Base-by-base conservation (phyloP, 2,329 filamentous ascomycete genomes). In the Phyllosticta citrichinensis region DNA sequence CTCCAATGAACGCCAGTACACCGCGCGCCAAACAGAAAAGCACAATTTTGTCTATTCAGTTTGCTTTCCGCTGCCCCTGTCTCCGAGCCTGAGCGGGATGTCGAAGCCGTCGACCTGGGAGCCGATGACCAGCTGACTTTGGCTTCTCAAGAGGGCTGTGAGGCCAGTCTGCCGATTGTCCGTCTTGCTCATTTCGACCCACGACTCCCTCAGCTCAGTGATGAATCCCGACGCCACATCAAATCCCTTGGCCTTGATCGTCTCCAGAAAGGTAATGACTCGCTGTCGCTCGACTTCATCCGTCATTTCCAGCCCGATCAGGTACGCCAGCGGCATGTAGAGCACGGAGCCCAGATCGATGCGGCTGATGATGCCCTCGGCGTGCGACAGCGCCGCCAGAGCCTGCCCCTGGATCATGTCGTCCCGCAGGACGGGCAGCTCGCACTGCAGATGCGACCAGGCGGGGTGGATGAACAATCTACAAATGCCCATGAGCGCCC, bases 331-430 rank as follows among this genome's bases (percentile, higher is more conserved):
- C 54, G 59, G 54, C 50, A 57, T 57, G 27, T 57, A 61, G 19
- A 61, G 50, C 20, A 61, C 33, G 2, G 59, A 47, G 22, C 56
- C 59, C 27, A 61, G 27, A 17, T 61, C 54, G 59, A 61, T 30
- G 10, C 54, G 19, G 55, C 59, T 61, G 53, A 61, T 50, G 27
- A 51, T 51, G 10, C 59, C 50, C 22, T 61, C 59, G 19, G 54
- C 59, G 17, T 61, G 56, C 30, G 56, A 50, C 3, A 61, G 50
- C 54, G 59, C 59, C 4, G 59, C 55, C 19, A 57, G 56, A 19
- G 59, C 59, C 27, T 61, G 59, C n/a, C 56, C 56, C 12, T 55
- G 59, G n/a, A 61, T 57, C 59, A 61, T 57, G 40, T 57, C 55
- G 22, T 61, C 59, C 25, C 54, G 47, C 47, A 61, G 52, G 6